These are phyloP conservation scores for Exidia glandulosa DNA, from an alignment of 768 basidiomycete species.

Conservation along the genomic window DNA sequence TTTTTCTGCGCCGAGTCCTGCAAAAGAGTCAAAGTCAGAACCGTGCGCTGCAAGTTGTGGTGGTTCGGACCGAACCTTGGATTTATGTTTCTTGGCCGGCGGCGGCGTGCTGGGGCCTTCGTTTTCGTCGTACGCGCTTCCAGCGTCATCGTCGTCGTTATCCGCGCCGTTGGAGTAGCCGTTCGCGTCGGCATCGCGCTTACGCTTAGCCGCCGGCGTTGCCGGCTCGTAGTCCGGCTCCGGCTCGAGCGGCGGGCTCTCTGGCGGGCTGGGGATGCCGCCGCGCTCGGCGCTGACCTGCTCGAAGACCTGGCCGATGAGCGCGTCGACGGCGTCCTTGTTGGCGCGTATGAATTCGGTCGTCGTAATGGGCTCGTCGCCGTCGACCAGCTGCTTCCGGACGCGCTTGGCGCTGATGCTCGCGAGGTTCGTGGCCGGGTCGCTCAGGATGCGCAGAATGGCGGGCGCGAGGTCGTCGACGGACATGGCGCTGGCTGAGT, in stretches of 20 bases:
- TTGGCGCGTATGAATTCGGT: constrained; percentile 51
- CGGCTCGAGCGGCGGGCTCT: background rate
- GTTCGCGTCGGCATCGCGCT: background rate
- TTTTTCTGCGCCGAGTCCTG: constrained; percentile 14
- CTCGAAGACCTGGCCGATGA: constrained; percentile 60
- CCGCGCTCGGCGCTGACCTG: constrained; percentile 28
- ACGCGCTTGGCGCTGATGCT: constrained; percentile 86
- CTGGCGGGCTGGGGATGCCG: background rate
- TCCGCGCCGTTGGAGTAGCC: background rate
- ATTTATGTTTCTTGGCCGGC: constrained; percentile 29
- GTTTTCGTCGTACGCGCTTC: constrained; percentile 15
- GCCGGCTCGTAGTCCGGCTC: background rate
- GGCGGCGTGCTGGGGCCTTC: too few species aligned
- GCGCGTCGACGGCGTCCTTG: constrained; percentile 53
- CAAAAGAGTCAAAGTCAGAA: background rate
- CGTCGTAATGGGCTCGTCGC: constrained; percentile 39
- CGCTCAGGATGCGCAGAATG: constrained; percentile 60
- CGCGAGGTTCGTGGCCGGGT: constrained; percentile 64
- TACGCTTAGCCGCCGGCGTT: background rate
- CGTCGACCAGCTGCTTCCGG: constrained; percentile 55
- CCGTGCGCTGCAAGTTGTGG: background rate
- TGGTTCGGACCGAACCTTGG: constrained; percentile 3
- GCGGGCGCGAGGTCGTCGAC: constrained; percentile 22
- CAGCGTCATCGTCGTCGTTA: constrained; percentile 20
- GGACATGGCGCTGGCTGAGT: background rate